Percentiles rank a stretch among this genome's conserved stretches.
phyloP scores from a whole-genome alignment of 2,329 filamentous ascomycete species.

The Thyridium curvatum region DNA sequence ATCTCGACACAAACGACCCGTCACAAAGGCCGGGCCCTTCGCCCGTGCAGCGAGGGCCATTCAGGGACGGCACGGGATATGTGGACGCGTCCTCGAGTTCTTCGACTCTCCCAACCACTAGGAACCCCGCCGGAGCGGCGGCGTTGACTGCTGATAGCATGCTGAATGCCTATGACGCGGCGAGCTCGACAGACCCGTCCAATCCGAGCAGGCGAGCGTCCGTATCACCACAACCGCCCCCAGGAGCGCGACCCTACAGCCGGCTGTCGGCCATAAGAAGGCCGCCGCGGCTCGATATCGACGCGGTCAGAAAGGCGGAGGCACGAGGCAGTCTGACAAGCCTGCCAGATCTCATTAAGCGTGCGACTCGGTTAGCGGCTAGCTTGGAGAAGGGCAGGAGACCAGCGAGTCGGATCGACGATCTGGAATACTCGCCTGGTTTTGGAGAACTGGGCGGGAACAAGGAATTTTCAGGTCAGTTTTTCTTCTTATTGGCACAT shows the following conservation, averaged over 20 bases:
- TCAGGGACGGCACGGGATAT: slow-evolving; percentile 38
- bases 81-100: slow-evolving; percentile 40
- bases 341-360: slow-evolving; percentile 80
- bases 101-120: slow-evolving; percentile 27
- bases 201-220: slow-evolving; percentile 16
- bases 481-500: slow-evolving; percentile 1
- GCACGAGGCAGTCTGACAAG: slow-evolving; percentile 86
- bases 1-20: slow-evolving; percentile 16
- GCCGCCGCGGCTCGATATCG: slow-evolving; percentile 74
- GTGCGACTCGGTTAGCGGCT: slow-evolving; percentile 79
- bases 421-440: slow-evolving; percentile 43
- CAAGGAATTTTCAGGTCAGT: slow-evolving; percentile 32
- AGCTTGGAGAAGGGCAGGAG: slow-evolving; percentile 79
- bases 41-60: slow-evolving; percentile 29
- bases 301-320: slow-evolving; percentile 75
- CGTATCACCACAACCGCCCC: slow-evolving; percentile 14
- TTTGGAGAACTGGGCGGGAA: slow-evolving; percentile 24
- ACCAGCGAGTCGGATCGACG: slow-evolving; percentile 52
- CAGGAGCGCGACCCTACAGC: slow-evolving; percentile 27
- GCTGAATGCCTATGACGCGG: slow-evolving; percentile 42
- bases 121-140: slow-evolving; percentile 13
- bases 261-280: slow-evolving; percentile 49
- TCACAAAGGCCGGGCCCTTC: slow-evolving; percentile 25
- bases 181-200: slow-evolving; percentile 35
- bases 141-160: slow-evolving; percentile 38